These are phyloP conservation scores for Rhynchospora tenuis DNA, from an alignment of 176 grass and related monocot genomes.

Conservation along the genomic window DNA sequence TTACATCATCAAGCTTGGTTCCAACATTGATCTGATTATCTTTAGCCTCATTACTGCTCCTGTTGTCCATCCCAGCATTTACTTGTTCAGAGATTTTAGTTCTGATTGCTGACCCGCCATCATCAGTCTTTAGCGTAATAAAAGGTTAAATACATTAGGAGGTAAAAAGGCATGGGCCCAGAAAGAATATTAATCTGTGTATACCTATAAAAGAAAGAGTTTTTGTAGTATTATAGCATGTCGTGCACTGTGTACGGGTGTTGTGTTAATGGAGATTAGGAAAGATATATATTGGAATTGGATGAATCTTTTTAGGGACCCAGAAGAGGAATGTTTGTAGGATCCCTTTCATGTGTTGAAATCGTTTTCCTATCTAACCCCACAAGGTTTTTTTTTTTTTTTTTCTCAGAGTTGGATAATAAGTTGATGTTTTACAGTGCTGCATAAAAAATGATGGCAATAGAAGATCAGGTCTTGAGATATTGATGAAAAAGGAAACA, in stretches of 20 bases:
- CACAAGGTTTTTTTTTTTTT: not conserved
- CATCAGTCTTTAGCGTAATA: conserved; percentile 11
- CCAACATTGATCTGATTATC: conserved; percentile 11
- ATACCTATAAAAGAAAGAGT: not conserved
- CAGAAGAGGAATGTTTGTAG: not conserved
- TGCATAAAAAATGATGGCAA: not conserved
- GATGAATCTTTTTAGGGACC: not conserved
- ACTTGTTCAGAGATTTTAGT: not conserved
- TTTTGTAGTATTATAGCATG: not conserved
- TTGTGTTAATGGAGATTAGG: not conserved
- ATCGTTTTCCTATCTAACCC: not conserved
- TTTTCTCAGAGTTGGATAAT: not conserved
- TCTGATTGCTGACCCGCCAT: not conserved
- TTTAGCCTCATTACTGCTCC: not conserved
- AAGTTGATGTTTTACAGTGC: not conserved
- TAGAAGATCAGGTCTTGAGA: not conserved
- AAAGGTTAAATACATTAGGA: not conserved
- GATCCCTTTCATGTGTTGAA: not conserved
- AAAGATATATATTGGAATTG: not conserved
- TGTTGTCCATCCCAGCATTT: not conserved
- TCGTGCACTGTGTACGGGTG: not conserved
- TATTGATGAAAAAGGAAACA: not conserved
- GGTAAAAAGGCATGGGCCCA: not conserved
- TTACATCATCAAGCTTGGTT: conserved; percentile 27
- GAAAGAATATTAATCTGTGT: not conserved